Base-by-base conservation (phyloP, 495 filamentous ascomycete species). In the Neurospora tetraspora region DNA sequence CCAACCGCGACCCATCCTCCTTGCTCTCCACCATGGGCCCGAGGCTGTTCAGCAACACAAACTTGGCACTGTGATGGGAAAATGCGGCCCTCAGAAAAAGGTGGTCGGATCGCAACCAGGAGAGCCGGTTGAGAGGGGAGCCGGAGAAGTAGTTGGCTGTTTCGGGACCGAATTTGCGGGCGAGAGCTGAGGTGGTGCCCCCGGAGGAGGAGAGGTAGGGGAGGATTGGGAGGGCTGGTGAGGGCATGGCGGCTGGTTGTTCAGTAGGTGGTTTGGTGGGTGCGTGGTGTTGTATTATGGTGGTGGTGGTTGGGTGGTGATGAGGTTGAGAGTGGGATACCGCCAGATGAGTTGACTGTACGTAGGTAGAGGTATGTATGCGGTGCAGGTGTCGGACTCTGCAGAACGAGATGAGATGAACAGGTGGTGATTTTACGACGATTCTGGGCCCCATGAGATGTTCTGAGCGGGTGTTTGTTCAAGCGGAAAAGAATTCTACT, bases 141-240 rank as follows among this genome's bases (percentile, higher is more conserved):
- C 94, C 93, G 72, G 93, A 92, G 85, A 97, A 98, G 87, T 98
- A 99, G 83, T 99, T 98, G 75, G 91, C 89, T 14, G 93, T 89
- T 83, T 98, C 96, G 75, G 86, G 90, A 77, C 96, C 96, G 81
- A 97, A 98, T 73, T 92, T 96, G 68, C 90, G 87, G 59, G 91
- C 89, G 76, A 99, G 84, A 89, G 94, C 94, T 8, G 92, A 93
- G 84, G 91, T 88, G 76, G 98, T 83, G 89, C 94, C 3, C 4
- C 20, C 94, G 10, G 92, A 92, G 83, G 20, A 5, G 11, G 78
- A 78, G 47, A 85, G 80, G 68, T 83, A 74, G 18, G 86, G 83
- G 40, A 86, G 83, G 71, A 80, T 82, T 37, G 85, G 84, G 74
- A 78, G 76, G 10, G 79, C 53, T 65, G 53, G 53, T 34, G 53